A percentile compares a stretch with the other conserved stretches of the same genome.
Conservation (phyloP, 352 stramenopile genomes). For the Globisporangium radiosum region DNA sequence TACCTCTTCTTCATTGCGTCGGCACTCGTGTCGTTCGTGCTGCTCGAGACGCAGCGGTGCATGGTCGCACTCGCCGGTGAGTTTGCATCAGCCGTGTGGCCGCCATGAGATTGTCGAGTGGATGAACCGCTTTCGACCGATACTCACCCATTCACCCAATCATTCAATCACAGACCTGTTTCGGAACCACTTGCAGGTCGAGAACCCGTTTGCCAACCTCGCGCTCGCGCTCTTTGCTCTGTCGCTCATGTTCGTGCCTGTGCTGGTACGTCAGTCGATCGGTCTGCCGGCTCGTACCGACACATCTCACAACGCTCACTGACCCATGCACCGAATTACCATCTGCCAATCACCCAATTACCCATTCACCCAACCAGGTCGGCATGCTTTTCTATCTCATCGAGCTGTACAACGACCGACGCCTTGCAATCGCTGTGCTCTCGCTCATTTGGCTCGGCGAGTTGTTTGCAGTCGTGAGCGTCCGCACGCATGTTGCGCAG, state of each 20-base stretch:
- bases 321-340: no score
- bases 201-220: conserved; percentile 49
- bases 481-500: conserved; percentile 59
- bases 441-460: conserved; percentile 87
- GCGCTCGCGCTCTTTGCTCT: conserved; percentile 87
- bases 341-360: neutral
- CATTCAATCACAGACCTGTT: neutral
- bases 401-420: conserved; percentile 91
- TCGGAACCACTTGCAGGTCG: neutral
- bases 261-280: conserved; percentile 59
- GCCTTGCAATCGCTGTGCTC: conserved; percentile 89
- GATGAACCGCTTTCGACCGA: no score
- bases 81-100: neutral
- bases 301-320: no score
- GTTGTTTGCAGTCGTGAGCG: conserved; percentile 87
- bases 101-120: no score
- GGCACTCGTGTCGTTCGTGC: conserved; percentile 89
- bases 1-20: conserved; percentile 94
- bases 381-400: conserved; percentile 96
- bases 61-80: conserved; percentile 90
- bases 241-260: conserved; percentile 91
- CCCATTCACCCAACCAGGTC: conserved; percentile 30
- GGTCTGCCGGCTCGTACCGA: no score
- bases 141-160: no score
- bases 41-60: conserved; percentile 90